phyloP scores from a whole-genome alignment of 176 grass and related monocot genomes.

The Carex littledalei region DNA sequence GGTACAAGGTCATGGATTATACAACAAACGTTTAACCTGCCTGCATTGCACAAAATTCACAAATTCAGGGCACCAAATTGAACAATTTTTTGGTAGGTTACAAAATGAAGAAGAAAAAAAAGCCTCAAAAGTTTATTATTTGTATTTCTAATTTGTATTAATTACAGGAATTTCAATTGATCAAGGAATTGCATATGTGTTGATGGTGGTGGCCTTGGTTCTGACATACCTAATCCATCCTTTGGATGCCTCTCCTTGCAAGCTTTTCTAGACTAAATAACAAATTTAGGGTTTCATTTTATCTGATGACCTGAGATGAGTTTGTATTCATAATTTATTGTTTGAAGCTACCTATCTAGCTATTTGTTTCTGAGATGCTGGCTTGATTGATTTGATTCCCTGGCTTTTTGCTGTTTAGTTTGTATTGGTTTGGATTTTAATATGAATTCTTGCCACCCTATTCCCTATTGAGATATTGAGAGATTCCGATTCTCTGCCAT shows the following conservation, averaged over 20 bases:
- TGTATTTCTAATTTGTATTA: neutral
- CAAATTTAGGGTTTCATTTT: constrained; percentile 24
- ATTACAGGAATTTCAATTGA: constrained; percentile 63
- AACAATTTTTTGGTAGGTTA: neutral
- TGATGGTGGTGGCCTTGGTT: constrained; percentile 70
- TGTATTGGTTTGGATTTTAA: neutral
- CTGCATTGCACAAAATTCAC: neutral
- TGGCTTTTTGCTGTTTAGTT: constrained; percentile 5
- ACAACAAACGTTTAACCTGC: neutral
- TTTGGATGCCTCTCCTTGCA: constrained; percentile 60
- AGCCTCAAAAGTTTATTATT: neutral
- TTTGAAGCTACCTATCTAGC: neutral
- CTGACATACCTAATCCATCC: constrained; percentile 83
- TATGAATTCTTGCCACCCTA: neutral
- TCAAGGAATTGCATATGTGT: constrained; percentile 56
- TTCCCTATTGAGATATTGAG: neutral
- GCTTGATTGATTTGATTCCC: constrained; percentile 12
- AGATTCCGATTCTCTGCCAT: neutral
- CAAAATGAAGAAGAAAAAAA: neutral
- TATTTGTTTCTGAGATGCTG: neutral
- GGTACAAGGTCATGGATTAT: neutral
- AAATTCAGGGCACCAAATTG: neutral
- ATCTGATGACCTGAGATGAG: constrained; percentile 15
- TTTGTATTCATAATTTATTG: constrained; percentile 11
- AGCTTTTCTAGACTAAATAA: constrained; percentile 44